Conservation (phyloP, 208 protist species). For the Crithidia bombi region DNA sequence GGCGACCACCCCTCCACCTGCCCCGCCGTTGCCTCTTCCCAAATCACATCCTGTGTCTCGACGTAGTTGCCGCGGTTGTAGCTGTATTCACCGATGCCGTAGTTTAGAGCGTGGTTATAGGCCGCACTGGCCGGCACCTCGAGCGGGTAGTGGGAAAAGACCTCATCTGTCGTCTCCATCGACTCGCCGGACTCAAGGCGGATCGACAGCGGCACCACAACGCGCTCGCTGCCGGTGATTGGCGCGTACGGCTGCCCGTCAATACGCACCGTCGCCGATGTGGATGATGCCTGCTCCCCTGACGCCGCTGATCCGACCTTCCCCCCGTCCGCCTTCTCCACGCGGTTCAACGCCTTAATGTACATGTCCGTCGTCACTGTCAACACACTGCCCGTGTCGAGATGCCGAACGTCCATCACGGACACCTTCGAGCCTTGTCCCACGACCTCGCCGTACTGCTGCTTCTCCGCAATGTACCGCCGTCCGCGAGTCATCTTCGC, state of each 20-base stretch:
- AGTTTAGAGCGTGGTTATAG: constrained; percentile 83
- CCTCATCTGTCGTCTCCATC: constrained; percentile 71
- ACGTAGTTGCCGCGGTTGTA: constrained; percentile 92
- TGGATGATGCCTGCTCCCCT: background rate
- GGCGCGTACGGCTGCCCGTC: constrained; percentile 62
- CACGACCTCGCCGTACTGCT: constrained; percentile 79
- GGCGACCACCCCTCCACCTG: constrained; percentile 87
- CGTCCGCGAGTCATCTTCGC: constrained; percentile 45
- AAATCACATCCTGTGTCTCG: constrained; percentile 89
- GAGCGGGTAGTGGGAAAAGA: constrained; percentile 65
- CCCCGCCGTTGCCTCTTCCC: constrained; percentile 74
- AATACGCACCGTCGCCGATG: constrained; percentile 30
- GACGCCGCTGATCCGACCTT: background rate
- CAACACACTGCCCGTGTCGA: constrained; percentile 56
- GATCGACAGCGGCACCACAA: constrained; percentile 61
- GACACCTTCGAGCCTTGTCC: constrained; percentile 43
- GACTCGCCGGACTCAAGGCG: constrained; percentile 76
- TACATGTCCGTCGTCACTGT: constrained; percentile 56
- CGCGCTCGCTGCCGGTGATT: constrained; percentile 44
- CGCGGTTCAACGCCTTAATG: constrained; percentile 37
- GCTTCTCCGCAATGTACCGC: constrained; percentile 65
- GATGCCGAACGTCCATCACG: constrained; percentile 72
- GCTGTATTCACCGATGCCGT: constrained; percentile 74
- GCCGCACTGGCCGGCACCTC: constrained; percentile 55
- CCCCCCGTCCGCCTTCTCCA: constrained; percentile 6